These are phyloP conservation scores for Phytophthora foliorum DNA, from an alignment of 352 stramenopile genomes.

Conservation along the genomic window DNA sequence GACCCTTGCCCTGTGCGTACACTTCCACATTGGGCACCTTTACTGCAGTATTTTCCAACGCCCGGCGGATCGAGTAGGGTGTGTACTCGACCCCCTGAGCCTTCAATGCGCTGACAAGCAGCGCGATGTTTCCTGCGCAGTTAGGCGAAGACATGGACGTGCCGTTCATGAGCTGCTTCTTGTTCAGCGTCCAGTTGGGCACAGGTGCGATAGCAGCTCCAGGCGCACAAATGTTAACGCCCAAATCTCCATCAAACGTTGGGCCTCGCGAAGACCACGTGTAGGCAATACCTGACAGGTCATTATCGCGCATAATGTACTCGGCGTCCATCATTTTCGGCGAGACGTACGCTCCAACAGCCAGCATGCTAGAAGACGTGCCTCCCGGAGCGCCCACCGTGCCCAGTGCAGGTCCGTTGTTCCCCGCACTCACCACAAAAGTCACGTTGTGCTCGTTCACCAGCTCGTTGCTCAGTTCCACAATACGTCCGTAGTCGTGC, in stretches of 20 bases:
- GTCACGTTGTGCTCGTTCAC: constrained; percentile 94
- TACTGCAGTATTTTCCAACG: constrained; percentile 88
- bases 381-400: constrained; percentile 94
- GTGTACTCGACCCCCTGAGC: constrained; percentile 81
- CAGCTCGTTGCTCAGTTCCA: constrained; percentile 91
- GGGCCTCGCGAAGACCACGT: constrained; percentile 95
- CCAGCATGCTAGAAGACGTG: constrained; percentile 90
- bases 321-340: constrained; percentile 94
- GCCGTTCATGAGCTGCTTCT: constrained; percentile 97
- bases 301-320: constrained; percentile 90
- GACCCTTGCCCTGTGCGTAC: constrained; percentile 81
- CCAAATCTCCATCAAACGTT: constrained; percentile 92
- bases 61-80: constrained; percentile 89
- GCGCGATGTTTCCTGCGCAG: constrained; percentile 93
- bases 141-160: constrained; percentile 98
- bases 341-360: constrained; percentile 96
- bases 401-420: constrained; percentile 96
- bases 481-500: constrained; percentile 91
- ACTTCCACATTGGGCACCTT: constrained; percentile 72
- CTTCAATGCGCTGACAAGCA: constrained; percentile 94
- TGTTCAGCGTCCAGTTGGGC: constrained; percentile 96
- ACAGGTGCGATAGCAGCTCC: constrained; percentile 95
- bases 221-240: constrained; percentile 94
- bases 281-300: constrained; percentile 80
- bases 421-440: constrained; percentile 95